Evolutionary conservation across 352 stramenopile species (phyloP).

Genomic region (Phytophthora multivora): DNA sequence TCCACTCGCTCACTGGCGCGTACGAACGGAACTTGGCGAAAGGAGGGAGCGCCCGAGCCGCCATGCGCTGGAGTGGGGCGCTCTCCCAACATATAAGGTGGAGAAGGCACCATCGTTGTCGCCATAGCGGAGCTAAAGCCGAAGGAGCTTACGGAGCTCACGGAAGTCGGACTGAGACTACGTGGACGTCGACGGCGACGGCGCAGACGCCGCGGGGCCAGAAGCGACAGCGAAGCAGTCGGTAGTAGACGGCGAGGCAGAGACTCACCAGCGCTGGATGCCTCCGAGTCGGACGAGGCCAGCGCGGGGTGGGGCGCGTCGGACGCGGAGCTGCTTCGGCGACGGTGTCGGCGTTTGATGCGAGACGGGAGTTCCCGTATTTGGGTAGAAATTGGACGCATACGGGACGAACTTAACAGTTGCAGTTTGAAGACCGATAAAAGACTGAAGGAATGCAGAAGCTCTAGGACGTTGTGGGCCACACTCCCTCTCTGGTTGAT

Average conservation of each 20-base stretch:
- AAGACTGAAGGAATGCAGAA: neutral
- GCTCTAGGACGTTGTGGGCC: neutral
- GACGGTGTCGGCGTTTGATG: constrained; percentile 25
- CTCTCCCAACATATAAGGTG: constrained; percentile 85
- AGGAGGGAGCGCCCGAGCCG: constrained; percentile 57
- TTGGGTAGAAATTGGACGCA: constrained; percentile 33
- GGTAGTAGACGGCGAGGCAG: constrained; percentile 11
- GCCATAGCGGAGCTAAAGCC: constrained; percentile 29
- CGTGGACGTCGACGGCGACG: constrained; percentile 11
- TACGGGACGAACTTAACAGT: constrained; percentile 14
- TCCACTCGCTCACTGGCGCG: constrained; percentile 79
- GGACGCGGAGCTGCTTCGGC: constrained; percentile 29
- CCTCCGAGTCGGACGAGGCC: constrained; percentile 20
- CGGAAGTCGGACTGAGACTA: constrained; percentile 19
- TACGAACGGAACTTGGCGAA: constrained; percentile 85
- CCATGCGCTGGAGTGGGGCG: constrained; percentile 61
- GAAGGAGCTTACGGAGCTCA: constrained; percentile 6
- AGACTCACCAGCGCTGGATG: constrained; percentile 6
- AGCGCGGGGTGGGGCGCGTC: constrained; percentile 12
- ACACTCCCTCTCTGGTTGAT: constrained; percentile 4
- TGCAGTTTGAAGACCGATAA: neutral
- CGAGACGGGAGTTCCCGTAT: constrained; percentile 17
- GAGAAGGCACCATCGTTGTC: constrained; percentile 44
- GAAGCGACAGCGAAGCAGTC: constrained; percentile 20
- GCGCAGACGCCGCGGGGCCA: constrained; percentile 15